Evolutionary conservation across 805 yeast genomes (phyloP).

Genomic region (Ogataea ganodermae): DNA sequence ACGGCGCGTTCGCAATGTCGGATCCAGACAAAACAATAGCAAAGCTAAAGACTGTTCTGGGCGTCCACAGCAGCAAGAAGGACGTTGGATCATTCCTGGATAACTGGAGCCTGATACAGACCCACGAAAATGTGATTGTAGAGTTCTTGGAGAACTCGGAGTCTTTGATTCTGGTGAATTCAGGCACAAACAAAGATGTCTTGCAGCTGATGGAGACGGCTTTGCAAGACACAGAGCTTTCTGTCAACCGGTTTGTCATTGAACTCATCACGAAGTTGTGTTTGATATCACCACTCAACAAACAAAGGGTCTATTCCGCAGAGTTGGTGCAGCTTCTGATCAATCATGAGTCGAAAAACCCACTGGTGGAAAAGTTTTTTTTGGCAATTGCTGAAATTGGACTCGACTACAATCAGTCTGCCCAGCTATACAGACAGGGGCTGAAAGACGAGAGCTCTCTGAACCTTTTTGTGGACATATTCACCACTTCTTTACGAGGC

Average conservation of each 20-base stretch:
- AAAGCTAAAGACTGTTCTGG: neutral
- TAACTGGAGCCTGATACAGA: constrained; percentile 17
- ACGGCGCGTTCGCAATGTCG: no score
- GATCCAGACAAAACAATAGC: neutral
- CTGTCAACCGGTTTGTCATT: constrained; percentile 14
- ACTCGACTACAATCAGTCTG: constrained; percentile 13
- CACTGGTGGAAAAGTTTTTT: constrained; percentile 5
- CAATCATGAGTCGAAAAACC: neutral
- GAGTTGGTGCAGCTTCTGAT: constrained; percentile 15
- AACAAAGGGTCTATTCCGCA: constrained; percentile 17
- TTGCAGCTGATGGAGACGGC: constrained; percentile 7
- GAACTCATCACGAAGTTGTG: constrained; percentile 19
- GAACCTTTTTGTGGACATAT: constrained; percentile 7
- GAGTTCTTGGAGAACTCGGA: constrained; percentile 17
- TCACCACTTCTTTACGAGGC: constrained; percentile 8
- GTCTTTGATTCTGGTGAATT: constrained; percentile 8
- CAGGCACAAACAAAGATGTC: neutral
- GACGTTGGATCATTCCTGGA: constrained; percentile 9
- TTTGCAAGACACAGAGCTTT: neutral
- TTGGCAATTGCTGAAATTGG: constrained; percentile 25
- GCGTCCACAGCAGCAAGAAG: neutral
- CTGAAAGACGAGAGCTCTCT: constrained; percentile 3
- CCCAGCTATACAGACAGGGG: constrained; percentile 14
- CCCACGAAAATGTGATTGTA: constrained; percentile 10
- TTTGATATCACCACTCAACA: constrained; percentile 25